A percentile compares a stretch with the other conserved stretches of the same genome.
Evolutionary conservation across 177 flowering plant species (phyloP).

Genomic region (Telopea speciosissima): DNA sequence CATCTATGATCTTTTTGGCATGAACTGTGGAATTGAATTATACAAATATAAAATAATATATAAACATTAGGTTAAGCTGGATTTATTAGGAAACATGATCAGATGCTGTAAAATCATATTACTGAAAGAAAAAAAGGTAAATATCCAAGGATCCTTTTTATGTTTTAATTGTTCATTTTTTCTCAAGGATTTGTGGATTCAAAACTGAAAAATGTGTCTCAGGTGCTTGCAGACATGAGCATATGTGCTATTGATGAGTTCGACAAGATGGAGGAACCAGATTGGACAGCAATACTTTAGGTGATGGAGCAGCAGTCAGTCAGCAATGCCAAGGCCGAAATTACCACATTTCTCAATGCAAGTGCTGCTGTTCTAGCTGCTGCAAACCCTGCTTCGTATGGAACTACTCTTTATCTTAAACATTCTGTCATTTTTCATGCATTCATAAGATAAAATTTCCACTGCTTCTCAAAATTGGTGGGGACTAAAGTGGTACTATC

Average conservation of each 20-base stretch:
- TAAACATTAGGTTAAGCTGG: neutral
- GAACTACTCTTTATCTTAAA: neutral
- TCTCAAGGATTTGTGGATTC: neutral
- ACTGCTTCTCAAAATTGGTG: neutral
- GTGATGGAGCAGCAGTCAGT: conserved; percentile 99
- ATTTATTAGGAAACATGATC: neutral
- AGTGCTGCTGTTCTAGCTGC: conserved; percentile 99
- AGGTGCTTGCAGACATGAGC: conserved; percentile 99
- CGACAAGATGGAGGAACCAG: conserved; percentile 99
- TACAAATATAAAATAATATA: too few relatives aligned
- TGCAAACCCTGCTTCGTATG: conserved; percentile 96
- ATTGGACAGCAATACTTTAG: conserved; percentile 95
- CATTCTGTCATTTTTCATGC: neutral
- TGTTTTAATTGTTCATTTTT: neutral
- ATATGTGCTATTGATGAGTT: conserved; percentile 99
- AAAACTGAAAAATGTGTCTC: conserved; percentile 11
- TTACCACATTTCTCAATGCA: conserved; percentile 95
- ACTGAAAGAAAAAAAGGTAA: too few relatives aligned
- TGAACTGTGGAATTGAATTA: neutral
- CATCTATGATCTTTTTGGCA: neutral
- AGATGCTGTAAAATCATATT: neutral
- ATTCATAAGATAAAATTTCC: neutral
- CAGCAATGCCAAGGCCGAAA: conserved; percentile 99
- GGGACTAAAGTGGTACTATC: neutral
- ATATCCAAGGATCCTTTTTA: neutral